Evolutionary conservation across 176 grass and related monocot species (phyloP).

Genomic region (Eragrostis nindensis): DNA sequence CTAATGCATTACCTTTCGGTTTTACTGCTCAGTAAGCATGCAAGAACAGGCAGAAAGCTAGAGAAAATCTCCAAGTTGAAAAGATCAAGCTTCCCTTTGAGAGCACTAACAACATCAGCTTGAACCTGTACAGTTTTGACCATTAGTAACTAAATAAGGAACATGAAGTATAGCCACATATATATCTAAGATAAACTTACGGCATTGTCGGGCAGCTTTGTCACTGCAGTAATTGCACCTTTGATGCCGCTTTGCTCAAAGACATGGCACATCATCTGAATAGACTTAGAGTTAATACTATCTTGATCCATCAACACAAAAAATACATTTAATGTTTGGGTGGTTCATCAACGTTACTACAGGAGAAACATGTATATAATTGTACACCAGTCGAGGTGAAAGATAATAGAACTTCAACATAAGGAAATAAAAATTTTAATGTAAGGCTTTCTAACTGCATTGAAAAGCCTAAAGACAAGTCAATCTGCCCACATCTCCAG

Average conservation of each 20-base stretch:
- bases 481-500: not conserved
- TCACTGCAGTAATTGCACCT: constrained; percentile 78
- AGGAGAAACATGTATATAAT: constrained; percentile 7
- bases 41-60: constrained; percentile 76
- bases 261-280: constrained; percentile 87
- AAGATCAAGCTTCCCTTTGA: constrained; percentile 79
- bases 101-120: constrained; percentile 75
- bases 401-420: constrained; percentile 12
- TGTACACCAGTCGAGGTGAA: constrained; percentile 11
- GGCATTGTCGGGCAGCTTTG: constrained; percentile 81
- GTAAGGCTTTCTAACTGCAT: constrained; percentile 6
- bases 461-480: constrained; percentile 1
- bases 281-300: constrained; percentile 35
- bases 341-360: too few relatives aligned
- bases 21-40: constrained; percentile 68
- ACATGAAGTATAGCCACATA: constrained; percentile 24
- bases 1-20: constrained; percentile 69
- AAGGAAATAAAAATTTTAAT: not conserved
- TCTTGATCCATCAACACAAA: constrained; percentile 19
- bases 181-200: constrained; percentile 57
- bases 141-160: constrained; percentile 39
- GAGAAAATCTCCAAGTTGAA: constrained; percentile 92
- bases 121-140: constrained; percentile 70
- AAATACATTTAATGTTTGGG: constrained; percentile 18
- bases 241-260: constrained; percentile 85